A percentile compares a stretch with the other conserved stretches of the same genome.
Evolutionary conservation across 768 basidiomycete species (phyloP).

Genomic region (Auricularia sp.): DNA sequence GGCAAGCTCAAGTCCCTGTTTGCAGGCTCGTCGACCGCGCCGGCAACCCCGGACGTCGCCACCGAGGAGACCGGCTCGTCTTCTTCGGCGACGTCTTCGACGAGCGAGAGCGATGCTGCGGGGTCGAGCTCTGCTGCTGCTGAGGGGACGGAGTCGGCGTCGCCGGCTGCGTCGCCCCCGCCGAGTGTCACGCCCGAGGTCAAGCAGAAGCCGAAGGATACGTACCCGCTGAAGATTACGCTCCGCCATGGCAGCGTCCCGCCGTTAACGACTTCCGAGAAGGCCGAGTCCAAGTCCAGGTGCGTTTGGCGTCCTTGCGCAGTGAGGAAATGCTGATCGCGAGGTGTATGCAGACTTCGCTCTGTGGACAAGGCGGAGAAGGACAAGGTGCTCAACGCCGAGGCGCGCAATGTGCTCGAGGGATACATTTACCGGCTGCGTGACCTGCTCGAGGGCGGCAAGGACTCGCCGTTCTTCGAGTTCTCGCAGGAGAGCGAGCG

Average conservation of each 20-base stretch:
- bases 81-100: constrained; percentile 27
- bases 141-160: constrained; percentile 7
- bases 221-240: constrained; percentile 56
- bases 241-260: constrained; percentile 54
- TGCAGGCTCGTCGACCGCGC: constrained; percentile 41
- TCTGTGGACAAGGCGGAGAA: constrained; percentile 70
- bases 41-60: constrained; percentile 20
- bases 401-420: constrained; percentile 85
- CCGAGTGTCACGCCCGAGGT: constrained; percentile 12
- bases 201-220: constrained; percentile 39
- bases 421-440: constrained; percentile 87
- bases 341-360: constrained; percentile 45
- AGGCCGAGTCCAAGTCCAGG: constrained; percentile 63
- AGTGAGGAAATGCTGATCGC: neutral
- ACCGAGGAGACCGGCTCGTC: constrained; percentile 22
- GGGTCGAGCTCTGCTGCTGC: constrained; percentile 10
- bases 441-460: constrained; percentile 60
- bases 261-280: constrained; percentile 70
- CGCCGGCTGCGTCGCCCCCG: constrained; percentile 2
- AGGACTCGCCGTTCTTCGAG: constrained; percentile 68
- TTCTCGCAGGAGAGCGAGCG: constrained; percentile 72
- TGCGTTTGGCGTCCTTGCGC: constrained; percentile 24
- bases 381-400: constrained; percentile 69
- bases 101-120: constrained; percentile 24
- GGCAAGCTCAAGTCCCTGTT: constrained; percentile 88